Evolutionary conservation across 1,139 yeast species (phyloP), one percentile per base, ranked within the genome.

Genomic region (Nakaseomyces kungkrabaensis): DNA sequence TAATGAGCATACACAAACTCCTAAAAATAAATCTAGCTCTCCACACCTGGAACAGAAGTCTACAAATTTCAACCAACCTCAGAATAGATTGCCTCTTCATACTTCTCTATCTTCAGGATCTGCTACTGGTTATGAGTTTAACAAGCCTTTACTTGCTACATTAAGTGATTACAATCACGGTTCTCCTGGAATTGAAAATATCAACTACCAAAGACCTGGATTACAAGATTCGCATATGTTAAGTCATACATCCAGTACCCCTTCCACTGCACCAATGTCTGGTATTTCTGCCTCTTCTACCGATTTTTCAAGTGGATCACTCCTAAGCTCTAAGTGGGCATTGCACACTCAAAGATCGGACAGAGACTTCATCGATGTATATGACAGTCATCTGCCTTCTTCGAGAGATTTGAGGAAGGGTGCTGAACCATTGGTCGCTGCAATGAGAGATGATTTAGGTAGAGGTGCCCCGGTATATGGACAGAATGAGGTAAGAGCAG

Each of bases 401-500:
- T 41, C 44, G n/a, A 41, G 44, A 29, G 44, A 41, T 13, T 29
- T 41, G 11, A 27, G 44, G 11, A 41, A 41, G n/a, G 44, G 44
- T 5, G 34, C 44, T 1, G 44, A 41, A 13, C 44, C 44, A 9
- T 7, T 41, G 34, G 34, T 41, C n/a, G 44, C 44, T 5, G 34
- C 44, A 5, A 27, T 41, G 24, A 27, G 44, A 27, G 44, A 41
- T 27, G 44, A 27, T n/a, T 41, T 41, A 27, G 44, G 44, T 27
- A 41, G 34, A 17, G 44, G 34, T n/a, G 34, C 44, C 10, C n/a
- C 36, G n/a, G 7, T 41, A 24, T 17, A 41, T 29, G 25, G 26
- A 6, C 22, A 11, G 33, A 29, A 27, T 41, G 44, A 41, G 4
- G n/a, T 27, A 5, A 41, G 44, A n/a, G 34, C 34, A 11, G 34